Conservation (phyloP, 225 moss, liverwort and hornwort genomes). For the Antitrichia curtipendula region DNA sequence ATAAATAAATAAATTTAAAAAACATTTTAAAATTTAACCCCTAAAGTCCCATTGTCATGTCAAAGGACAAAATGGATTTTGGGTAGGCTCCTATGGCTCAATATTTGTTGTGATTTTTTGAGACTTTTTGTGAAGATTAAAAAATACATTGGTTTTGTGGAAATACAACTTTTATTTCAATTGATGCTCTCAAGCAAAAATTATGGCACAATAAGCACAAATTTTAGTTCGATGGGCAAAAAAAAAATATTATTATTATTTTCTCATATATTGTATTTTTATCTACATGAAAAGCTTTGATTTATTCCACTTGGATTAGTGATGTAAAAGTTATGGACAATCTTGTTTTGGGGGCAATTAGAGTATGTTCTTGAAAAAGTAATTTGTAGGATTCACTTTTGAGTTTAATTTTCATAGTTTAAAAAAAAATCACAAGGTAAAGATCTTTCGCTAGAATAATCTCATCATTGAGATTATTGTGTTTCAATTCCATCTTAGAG, state of each 20-base stretch:
- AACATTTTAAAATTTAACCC: neutral
- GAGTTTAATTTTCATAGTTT: neutral
- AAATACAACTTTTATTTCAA: neutral
- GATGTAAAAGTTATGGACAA: neutral
- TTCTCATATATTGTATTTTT: neutral
- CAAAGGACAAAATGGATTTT: no score
- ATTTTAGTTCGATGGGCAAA: accelerated
- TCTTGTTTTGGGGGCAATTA: accelerated
- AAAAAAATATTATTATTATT: no score
- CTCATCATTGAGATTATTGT: neutral
- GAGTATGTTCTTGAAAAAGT: neutral
- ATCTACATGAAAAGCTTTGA: neutral
- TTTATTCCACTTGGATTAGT: neutral
- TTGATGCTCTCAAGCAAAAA: accelerated
- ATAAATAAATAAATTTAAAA: neutral
- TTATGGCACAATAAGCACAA: no score
- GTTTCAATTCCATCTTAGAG: neutral
- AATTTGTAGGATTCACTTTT: neutral
- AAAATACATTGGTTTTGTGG: accelerated
- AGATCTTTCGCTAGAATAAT: neutral
- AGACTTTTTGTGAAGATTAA: neutral
- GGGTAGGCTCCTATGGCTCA: neutral
- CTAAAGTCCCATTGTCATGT: no score
- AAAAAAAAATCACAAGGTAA: no score
- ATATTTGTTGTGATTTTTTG: neutral